Conservation (phyloP, 208 protist genomes). For the Trypanosoma rangeli region DNA sequence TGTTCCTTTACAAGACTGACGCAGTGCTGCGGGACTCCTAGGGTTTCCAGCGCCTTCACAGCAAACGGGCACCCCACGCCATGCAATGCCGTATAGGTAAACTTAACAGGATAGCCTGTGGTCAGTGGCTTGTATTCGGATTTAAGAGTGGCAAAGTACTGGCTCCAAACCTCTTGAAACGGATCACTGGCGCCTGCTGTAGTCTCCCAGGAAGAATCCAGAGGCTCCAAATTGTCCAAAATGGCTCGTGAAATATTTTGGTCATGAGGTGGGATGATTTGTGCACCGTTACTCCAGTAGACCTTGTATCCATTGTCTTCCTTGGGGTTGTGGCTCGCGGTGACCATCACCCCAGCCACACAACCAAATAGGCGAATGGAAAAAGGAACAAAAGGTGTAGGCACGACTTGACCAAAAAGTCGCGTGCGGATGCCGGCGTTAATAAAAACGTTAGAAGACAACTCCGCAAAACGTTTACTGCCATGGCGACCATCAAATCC, state of each 20-base stretch:
- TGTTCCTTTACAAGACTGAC: conserved; percentile 84
- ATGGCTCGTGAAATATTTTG: conserved; percentile 91
- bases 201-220: conserved; percentile 57
- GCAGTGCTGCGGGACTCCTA: conserved; percentile 47
- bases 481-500: conserved; percentile 96
- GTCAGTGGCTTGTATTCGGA: conserved; percentile 40
- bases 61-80: conserved; percentile 94
- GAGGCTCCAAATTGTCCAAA: conserved; percentile 81
- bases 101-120: conserved; percentile 25
- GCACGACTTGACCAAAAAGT: conserved; percentile 79
- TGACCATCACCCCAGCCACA: conserved; percentile 96
- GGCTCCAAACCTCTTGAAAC: conserved; percentile 45
- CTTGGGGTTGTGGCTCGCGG: conserved; percentile 99
- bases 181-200: conserved; percentile 55
- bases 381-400: conserved; percentile 94
- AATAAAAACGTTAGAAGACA: conserved; percentile 90
- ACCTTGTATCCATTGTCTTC: conserved; percentile 99
- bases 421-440: conserved; percentile 75
- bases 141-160: conserved; percentile 64
- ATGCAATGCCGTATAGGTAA: conserved; percentile 90
- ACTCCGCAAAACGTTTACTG: conserved; percentile 86
- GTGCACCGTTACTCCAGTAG: conserved; percentile 95
- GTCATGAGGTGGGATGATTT: conserved; percentile 96
- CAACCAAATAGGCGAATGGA: conserved; percentile 51
- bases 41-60: conserved; percentile 57